phyloP scores from a whole-genome alignment of 2,329 filamentous ascomycete species.

The Aspergillus chevalieri region DNA sequence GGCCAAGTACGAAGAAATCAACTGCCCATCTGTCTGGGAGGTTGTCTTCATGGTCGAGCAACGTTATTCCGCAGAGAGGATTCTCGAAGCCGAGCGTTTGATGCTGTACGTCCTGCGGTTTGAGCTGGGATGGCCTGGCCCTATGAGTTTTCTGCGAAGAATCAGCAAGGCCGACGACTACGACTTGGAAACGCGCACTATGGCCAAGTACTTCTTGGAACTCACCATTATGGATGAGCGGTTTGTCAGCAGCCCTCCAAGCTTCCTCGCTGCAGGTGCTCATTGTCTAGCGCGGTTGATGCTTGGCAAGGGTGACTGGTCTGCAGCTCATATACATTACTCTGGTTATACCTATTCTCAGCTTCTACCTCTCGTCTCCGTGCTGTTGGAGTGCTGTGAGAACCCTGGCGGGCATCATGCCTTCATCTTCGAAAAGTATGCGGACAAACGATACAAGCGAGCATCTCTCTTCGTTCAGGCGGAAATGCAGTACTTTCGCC shows the following conservation, averaged over 20 bases:
- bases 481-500: slow-evolving; percentile 58
- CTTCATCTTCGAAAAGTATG: slow-evolving; percentile 88
- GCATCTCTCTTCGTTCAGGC: slow-evolving; percentile 73
- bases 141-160: slow-evolving; percentile 93
- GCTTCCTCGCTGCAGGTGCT: slow-evolving; percentile 82
- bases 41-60: slow-evolving; percentile 98
- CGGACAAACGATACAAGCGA: slow-evolving; percentile 77
- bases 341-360: slow-evolving; percentile 88
- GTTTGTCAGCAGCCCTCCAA: slow-evolving; percentile 85
- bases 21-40: slow-evolving; percentile 88
- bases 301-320: slow-evolving; percentile 86
- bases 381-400: slow-evolving; percentile 83
- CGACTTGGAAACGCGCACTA: slow-evolving; percentile 85
- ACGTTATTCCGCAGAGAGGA: slow-evolving; percentile 82
- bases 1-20: slow-evolving; percentile 98
- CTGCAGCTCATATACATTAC: slow-evolving; percentile 78
- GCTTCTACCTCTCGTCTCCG: slow-evolving; percentile 66
- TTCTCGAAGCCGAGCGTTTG: slow-evolving; percentile 93
- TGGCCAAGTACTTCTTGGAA: slow-evolving; percentile 97
- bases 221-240: slow-evolving; percentile 97
- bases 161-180: slow-evolving; percentile 99
- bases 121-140: slow-evolving; percentile 95
- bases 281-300: slow-evolving; percentile 88
- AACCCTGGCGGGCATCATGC: slow-evolving; percentile 72
- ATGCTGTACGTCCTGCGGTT: slow-evolving; percentile 97